Base-by-base conservation (phyloP, 371 early-diverging fungal species). In the Mycotypha africana region DNA sequence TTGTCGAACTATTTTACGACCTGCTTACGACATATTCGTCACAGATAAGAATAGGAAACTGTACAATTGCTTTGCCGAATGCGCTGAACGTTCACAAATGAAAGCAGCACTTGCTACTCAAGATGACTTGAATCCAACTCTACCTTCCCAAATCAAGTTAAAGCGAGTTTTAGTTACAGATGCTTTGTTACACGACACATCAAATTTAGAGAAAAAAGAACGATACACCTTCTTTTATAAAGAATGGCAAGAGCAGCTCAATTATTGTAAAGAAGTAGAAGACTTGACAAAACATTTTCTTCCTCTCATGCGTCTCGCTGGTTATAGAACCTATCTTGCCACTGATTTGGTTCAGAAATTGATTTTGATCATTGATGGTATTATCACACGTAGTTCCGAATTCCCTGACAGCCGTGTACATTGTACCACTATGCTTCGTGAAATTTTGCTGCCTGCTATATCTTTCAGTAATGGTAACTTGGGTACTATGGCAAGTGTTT, bases 401-500 rank as follows among this genome's bases (percentile, higher is more conserved):
- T 49, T 58, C 11, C 56, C 65, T 3, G 48, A 38, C 3, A 28
- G 53, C 23, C 53, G 59, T 7, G 15, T 43, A 1, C 60, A 67
- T 4, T 89, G 89, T 75, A 39, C 83, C 3, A 73, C 72, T 14
- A 76, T 90, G 62, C 49, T 83, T 4, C 71, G 88, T 6, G 63
- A 82, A 25, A 74, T 81, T 53, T 60, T 93, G 4, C 56, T 93
- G 11, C 93, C 94, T 1, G 79, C 89, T 0, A 62, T 87, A 6
- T 85, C 91, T 0, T 73, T 84, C 28, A 71, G 78, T 21, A 50
- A 72, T 11, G 65, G 82, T 12, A 91, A 90, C 42, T 85, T 83
- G 4, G 85, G 79, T n/a, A 67, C 74, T 9, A 74, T 78, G 23
- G 78, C 80, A n/a, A 85, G 86, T 37, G 61, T 91, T 4, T 95